Evolutionary conservation across 2,329 filamentous ascomycete species (phyloP).

Genomic region (Fusarium miscanthi): DNA sequence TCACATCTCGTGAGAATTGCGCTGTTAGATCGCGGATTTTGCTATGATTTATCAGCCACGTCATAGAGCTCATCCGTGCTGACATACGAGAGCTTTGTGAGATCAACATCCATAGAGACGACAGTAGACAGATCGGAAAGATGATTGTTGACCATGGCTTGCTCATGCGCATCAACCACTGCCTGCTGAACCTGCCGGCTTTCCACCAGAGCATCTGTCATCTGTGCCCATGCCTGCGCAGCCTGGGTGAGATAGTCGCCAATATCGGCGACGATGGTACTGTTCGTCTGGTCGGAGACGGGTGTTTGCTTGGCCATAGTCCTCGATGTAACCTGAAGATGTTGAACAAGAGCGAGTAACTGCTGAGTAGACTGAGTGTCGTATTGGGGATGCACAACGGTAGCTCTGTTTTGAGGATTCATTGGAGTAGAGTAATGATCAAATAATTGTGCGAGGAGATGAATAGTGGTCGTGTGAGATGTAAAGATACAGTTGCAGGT

Average conservation of each 20-base stretch:
- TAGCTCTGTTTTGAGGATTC: conserved; percentile 13
- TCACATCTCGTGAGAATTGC: conserved; percentile 34
- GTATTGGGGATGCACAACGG: conserved; percentile 14
- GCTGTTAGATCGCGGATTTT: conserved; percentile 38
- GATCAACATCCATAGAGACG: conserved; percentile 47
- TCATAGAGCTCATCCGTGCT: background rate
- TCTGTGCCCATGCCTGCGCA: conserved; percentile 47
- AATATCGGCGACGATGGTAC: conserved; percentile 48
- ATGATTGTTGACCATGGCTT: conserved; percentile 41
- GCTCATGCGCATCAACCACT: conserved; percentile 44
- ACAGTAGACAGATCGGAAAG: conserved; percentile 47
- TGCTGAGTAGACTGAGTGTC: conserved; percentile 26
- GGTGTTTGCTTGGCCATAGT: conserved; percentile 27
- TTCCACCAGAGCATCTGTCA: conserved; percentile 48
- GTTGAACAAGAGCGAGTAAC: conserved; percentile 22
- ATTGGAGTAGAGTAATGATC: background rate
- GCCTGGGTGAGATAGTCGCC: conserved; percentile 51
- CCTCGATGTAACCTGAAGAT: conserved; percentile 16
- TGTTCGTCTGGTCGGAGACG: conserved; percentile 22
- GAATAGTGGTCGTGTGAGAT: background rate
- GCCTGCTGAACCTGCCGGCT: conserved; percentile 48
- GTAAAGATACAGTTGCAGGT: background rate
- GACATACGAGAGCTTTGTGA: conserved; percentile 31
- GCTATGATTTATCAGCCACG: conserved; percentile 11
- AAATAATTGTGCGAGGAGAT: background rate